Evolutionary conservation across 768 basidiomycete species (phyloP), one percentile per base, ranked within the genome.

Genomic region (Phanerodontia chrysosporium): DNA sequence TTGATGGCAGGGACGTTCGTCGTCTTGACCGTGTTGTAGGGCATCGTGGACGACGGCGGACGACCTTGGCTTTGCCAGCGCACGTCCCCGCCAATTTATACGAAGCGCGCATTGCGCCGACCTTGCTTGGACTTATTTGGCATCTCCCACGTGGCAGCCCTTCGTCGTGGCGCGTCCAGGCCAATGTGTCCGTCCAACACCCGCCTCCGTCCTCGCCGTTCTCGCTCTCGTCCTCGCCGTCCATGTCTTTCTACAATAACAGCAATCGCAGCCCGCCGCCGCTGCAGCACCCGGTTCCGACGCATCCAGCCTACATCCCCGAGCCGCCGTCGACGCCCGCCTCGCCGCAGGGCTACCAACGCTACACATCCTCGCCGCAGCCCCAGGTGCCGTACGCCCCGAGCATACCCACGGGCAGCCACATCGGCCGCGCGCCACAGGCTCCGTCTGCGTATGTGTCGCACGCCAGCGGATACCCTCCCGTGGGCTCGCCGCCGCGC

Each of bases 211-310:
- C 39, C 39, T 35, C 57, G 5, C 24, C 39, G 27, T 27, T 22
- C 36, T 44, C 22, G 22, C 27, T 42, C 42, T 29, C 42, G 44
- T n/a, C 44, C 39, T 32, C 46, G 35, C 21, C 39, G 45, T 45
- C 24, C 9, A 69, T 70, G 69, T 57, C 67, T 52, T 79, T 76
- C 71, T 74, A 73, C 63, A 78, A 76, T 0, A 68, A 64, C 61
- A 68, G 64, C 61, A 67, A 45, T 58, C 75, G 75, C 32, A 89
- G 89, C 0, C 89, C 89, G 1, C 90, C 91, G 1, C 91, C 90
- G 0, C 80, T 95, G 1, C 87, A 90, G 51, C 92, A 95, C 68
- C 92, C 92, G 2, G 88, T 92, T 0, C 92, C 92, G 0, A 94
- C 92, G 0, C 91, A 94, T 62, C 92, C 90, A 0, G 85, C 87